Evolutionary conservation across 1,284 basidiomycete genomes (phyloP), one percentile per base, ranked within the genome.

Genomic region (Vanrija pseudolonga): DNA sequence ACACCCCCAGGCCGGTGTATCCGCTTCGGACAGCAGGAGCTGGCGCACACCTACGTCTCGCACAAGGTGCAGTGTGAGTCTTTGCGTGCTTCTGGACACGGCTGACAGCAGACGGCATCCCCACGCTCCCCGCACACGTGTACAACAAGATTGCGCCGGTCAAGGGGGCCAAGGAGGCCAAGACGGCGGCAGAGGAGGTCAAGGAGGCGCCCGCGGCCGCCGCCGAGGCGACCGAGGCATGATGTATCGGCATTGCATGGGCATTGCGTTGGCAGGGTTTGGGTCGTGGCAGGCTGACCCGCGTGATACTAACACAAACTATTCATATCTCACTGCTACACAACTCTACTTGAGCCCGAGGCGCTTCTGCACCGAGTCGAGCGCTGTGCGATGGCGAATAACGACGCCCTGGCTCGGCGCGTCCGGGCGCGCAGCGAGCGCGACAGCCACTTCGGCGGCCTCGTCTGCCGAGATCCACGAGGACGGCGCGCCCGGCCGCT

Each of bases 1-100:
- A 53, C 42, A 0, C 32, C 6, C n/a, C n/a, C 47, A 59, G 57
- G 60, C 24, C 60, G 60, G 24, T 61, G 60, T 49, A 51, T 61
- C 51, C 56, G 56, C 51, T 54, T 61, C 22, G 56, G 54, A 8
- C 53, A 56, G 32, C 45, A 54, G 18, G 60, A 61, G 39, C 50
- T 61, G n/a, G 60, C 60, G 11, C 40, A 56, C 22, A 45, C 51
- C 45, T 58, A 51, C 46, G 43, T 32, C 23, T 11, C 20, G 6
- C 46, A 61, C 56, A 41, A 42, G 41, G 41, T 57, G 51, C 45
- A 53, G 37, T 61, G 59, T 61, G 24, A 50, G 55, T 57, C 12
- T 28, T 6, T 24, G 42, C 26, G 26, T 11, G 26, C 26, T 26
- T n/a, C n/a, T n/a, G n/a, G 6, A 11, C 26, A 3, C 26, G 17